Conservation (phyloP, 805 yeast species). For the Metschnikowia picachoensis region DNA sequence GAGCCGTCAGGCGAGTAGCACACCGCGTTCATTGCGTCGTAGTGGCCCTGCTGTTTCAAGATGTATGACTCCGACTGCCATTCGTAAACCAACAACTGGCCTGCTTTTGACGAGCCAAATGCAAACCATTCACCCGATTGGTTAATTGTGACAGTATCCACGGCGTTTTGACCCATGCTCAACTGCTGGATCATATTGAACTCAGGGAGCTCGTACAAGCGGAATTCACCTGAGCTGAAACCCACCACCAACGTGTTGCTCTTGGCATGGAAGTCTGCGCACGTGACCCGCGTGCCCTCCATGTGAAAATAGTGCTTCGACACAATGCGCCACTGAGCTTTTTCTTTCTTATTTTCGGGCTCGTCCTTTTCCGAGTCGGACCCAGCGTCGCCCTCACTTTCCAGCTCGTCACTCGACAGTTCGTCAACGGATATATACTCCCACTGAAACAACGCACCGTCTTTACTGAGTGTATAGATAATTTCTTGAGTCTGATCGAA, state of each 20-base stretch:
- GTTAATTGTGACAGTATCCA: slow-evolving; percentile 78
- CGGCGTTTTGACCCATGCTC: slow-evolving; percentile 87
- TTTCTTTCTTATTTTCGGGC: not conserved
- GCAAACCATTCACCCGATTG: slow-evolving; percentile 94
- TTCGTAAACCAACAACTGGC: slow-evolving; percentile 95
- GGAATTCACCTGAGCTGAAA: slow-evolving; percentile 83
- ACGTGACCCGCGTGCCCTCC: slow-evolving; percentile 60
- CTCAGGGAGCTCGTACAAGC: slow-evolving; percentile 81
- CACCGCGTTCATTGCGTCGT: slow-evolving; percentile 79
- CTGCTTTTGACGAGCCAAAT: slow-evolving; percentile 83
- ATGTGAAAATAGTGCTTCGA: slow-evolving; percentile 71
- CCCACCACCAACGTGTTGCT: slow-evolving; percentile 82
- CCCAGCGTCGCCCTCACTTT: slow-evolving; percentile 23
- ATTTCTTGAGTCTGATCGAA: slow-evolving; percentile 85
- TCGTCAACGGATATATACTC: slow-evolving; percentile 60
- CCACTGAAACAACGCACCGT: slow-evolving; percentile 94
- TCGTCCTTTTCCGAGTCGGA: not conserved
- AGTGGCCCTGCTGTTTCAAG: slow-evolving; percentile 95
- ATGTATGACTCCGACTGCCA: slow-evolving; percentile 98
- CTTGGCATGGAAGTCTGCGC: slow-evolving; percentile 77
- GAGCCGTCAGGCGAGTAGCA: slow-evolving; percentile 95
- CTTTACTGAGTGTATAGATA: slow-evolving; percentile 87
- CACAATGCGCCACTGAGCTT: slow-evolving; percentile 67
- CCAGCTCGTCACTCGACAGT: slow-evolving; percentile 34
- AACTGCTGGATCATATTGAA: slow-evolving; percentile 80